A percentile compares a stretch with the other conserved stretches of the same genome.
Evolutionary conservation across 805 yeast genomes (phyloP).

Genomic region (Saccharomyces paradoxus): DNA sequence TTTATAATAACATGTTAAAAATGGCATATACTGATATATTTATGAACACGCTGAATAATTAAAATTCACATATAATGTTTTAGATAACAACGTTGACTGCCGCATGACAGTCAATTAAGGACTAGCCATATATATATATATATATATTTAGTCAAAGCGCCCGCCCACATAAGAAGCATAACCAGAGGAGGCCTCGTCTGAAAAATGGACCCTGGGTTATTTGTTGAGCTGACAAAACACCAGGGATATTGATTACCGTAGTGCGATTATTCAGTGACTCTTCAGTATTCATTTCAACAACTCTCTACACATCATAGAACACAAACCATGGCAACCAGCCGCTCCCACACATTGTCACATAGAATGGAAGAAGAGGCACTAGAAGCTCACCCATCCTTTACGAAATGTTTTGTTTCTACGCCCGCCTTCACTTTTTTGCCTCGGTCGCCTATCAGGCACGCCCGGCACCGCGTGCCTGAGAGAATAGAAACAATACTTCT

Average conservation of each 20-base stretch:
- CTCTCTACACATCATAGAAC: not conserved
- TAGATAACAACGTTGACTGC: not conserved
- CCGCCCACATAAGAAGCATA: not conserved
- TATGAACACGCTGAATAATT: not conserved
- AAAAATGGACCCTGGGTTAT: not conserved
- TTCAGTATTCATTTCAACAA: not conserved
- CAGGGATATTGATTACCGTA: not conserved
- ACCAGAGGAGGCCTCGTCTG: not conserved
- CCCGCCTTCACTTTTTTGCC: not conserved
- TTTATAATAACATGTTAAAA: not conserved
- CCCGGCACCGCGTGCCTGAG: not conserved
- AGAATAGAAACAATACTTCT: not conserved
- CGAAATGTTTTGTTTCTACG: not conserved
- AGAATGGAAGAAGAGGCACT: not conserved
- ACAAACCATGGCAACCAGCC: not conserved
- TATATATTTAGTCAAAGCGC: not conserved
- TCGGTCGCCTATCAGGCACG: not conserved
- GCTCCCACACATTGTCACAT: not conserved
- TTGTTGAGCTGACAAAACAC: not conserved
- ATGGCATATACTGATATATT: not conserved
- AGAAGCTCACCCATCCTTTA: not conserved
- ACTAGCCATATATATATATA: not conserved
- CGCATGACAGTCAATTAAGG: not conserved
- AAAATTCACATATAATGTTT: too few species aligned
- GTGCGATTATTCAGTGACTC: not conserved